Evolutionary conservation across 176 grass and related monocot genomes (phyloP), one percentile per base, ranked within the genome.

Genomic region (Raddia distichophylla): DNA sequence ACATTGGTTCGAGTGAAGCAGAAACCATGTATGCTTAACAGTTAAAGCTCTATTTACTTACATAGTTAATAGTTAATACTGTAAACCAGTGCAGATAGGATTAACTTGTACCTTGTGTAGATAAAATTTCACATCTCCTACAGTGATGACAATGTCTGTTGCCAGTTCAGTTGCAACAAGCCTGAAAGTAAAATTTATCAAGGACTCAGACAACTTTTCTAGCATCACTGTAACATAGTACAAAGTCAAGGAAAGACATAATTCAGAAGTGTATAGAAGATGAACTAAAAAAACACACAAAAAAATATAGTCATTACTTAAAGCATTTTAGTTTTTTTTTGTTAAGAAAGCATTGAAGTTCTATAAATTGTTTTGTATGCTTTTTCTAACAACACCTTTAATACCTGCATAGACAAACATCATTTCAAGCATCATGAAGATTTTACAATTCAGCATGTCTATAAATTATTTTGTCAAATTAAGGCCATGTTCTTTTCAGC

Each of bases 161-260:
- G 93, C 96, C 10, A 99, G 68, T 75, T 99, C 96, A 57, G 96
- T 93, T 80, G 96, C 83, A 80, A 99, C 91, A 83, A 91, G 91
- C 87, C 96, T 99, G 83, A 73, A 82, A 77, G 87, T 33, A 6
- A 15, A 12, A 69, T 64, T 72, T 54, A 15, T 59, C 69, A 52
- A 68, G 11, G 50, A 66, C 16, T 18, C 18, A 74, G 19, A 42
- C 53, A 75, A 33, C 49, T 73, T 85, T 27, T 27, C 27, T 79
- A 77, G 22, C 32, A 76, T 76, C 74, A 69, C 22, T 12, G 40
- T 53, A 73, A 74, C 75, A 12, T 44, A 58, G 12, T 42, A 67
- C 3, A 8, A 42, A 35, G 54, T 4, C 3, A 16, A 60, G 10
- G 14, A 43, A 81, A 27, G 14, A 12, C 19, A 54, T 6, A 12